phyloP scores from a whole-genome alignment of 495 filamentous ascomycete species.

The Emericellopsis terricola region DNA sequence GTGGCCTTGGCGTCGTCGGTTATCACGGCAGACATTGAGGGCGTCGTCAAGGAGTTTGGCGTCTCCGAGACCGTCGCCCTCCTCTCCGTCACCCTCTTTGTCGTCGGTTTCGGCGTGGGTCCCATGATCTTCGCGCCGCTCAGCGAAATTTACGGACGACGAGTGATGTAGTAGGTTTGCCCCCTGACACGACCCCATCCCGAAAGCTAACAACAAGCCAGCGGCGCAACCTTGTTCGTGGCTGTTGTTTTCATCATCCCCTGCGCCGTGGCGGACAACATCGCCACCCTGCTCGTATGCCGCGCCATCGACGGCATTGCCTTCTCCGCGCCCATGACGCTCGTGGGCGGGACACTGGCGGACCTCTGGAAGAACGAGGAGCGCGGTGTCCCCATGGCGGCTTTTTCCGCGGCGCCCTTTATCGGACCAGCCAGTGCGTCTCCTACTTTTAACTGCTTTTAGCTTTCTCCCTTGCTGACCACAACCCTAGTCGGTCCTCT shows the following conservation, averaged over 20 bases:
- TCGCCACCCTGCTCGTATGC: conserved; percentile 53
- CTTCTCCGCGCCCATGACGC: conserved; percentile 68
- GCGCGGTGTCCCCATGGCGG: conserved; percentile 72
- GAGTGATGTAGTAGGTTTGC: conserved; percentile 37
- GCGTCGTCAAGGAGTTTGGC: conserved; percentile 38
- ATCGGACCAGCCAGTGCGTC: conserved; percentile 48
- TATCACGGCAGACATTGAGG: conserved; percentile 48
- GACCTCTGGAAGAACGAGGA: conserved; percentile 72
- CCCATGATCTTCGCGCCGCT: conserved; percentile 74
- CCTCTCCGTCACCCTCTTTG: conserved; percentile 53
- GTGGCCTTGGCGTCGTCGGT: conserved; percentile 46
- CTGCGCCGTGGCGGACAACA: conserved; percentile 57
- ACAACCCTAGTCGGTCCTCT: conserved; percentile 37
- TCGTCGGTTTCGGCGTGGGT: conserved; percentile 62
- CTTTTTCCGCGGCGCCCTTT: conserved; percentile 64
- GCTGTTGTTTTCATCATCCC: conserved; percentile 66
- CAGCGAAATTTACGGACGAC: conserved; percentile 51
- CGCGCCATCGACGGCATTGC: conserved; percentile 63
- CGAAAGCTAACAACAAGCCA: conserved; percentile 1
- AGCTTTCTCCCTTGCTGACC: conserved; percentile 4
- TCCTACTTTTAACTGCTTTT: not conserved
- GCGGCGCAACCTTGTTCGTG: conserved; percentile 35
- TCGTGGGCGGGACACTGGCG: conserved; percentile 65
- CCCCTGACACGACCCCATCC: not conserved
- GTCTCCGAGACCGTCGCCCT: conserved; percentile 49